A percentile compares a stretch with the other conserved stretches of the same genome.
These are phyloP conservation scores for Rosa hybrid DNA, from an alignment of 331 rosid genomes.

Conservation along the genomic window DNA sequence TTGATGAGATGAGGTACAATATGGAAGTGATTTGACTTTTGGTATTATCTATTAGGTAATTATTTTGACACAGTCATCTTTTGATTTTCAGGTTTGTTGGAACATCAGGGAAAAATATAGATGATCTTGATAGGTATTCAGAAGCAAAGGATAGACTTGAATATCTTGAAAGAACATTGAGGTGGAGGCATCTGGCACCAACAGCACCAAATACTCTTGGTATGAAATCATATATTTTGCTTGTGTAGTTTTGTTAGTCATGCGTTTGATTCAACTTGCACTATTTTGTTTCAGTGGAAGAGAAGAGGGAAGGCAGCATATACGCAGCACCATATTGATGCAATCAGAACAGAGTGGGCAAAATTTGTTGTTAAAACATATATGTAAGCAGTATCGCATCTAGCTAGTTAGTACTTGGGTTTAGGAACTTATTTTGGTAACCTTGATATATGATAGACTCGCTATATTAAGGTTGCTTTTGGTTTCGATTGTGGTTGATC, in stretches of 20 bases:
- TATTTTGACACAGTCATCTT: slow-evolving; percentile 17
- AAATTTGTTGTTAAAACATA: too few relatives aligned
- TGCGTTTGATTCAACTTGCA: background rate
- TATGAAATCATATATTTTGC: slow-evolving; percentile 34
- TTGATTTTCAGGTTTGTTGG: slow-evolving; percentile 78
- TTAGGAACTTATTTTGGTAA: too few relatives aligned
- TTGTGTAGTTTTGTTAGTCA: slow-evolving; percentile 18
- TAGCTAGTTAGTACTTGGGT: too few relatives aligned
- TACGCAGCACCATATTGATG: too few relatives aligned
- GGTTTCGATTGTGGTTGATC: too few relatives aligned
- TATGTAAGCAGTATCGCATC: too few relatives aligned
- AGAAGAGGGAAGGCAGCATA: too few relatives aligned
- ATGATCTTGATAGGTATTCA: slow-evolving; percentile 86
- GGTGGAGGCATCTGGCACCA: slow-evolving; percentile 97
- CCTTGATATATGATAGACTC: too few relatives aligned
- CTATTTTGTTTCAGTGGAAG: too few relatives aligned
- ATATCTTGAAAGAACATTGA: slow-evolving; percentile 89
- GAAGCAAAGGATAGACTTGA: slow-evolving; percentile 81
- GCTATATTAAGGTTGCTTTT: too few relatives aligned
- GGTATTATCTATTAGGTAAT: background rate
- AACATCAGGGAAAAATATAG: slow-evolving; percentile 89
- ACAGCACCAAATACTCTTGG: slow-evolving; percentile 99
- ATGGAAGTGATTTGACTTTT: background rate
- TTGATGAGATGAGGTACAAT: slow-evolving; percentile 72
- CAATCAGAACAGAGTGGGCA: too few relatives aligned